Percentiles rank a stretch among this genome's conserved stretches.
Evolutionary conservation across 2,329 filamentous ascomycete genomes (phyloP).

Genomic region (Pseudocercospora fuligena): DNA sequence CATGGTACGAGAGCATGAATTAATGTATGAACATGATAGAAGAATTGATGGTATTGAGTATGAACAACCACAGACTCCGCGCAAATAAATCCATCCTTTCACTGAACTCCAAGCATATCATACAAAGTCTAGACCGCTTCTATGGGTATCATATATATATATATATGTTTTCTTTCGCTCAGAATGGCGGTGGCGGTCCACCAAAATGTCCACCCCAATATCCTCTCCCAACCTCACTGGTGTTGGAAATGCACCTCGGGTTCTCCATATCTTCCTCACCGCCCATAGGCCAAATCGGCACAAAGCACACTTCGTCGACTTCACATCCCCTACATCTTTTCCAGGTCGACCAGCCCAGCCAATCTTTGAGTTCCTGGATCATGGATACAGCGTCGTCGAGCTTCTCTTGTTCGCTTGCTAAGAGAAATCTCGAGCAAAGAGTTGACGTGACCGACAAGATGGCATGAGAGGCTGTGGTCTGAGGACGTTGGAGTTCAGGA

Average conservation of each 20-base stretch:
- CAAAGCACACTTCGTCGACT: conserved; percentile 61
- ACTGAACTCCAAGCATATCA: not conserved
- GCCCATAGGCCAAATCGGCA: conserved; percentile 70
- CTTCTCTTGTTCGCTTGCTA: conserved; percentile 24
- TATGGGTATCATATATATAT: not conserved
- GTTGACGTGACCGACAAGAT: conserved; percentile 38
- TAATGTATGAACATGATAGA: not conserved
- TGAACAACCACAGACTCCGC: not conserved
- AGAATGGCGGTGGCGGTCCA: not conserved
- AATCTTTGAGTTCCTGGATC: conserved; percentile 51
- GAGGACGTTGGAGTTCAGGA: conserved; percentile 25
- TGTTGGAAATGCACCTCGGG: conserved; percentile 50
- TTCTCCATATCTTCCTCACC: conserved; percentile 58
- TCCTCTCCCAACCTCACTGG: conserved; percentile 23
- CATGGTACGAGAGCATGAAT: not conserved
- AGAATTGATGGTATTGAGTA: not conserved
- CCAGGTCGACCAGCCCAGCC: conserved; percentile 65
- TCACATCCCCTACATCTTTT: conserved; percentile 61
- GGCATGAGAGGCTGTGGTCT: conserved; percentile 38
- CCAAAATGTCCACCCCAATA: conserved; percentile 31
- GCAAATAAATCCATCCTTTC: not conserved
- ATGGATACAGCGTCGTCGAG: conserved; percentile 37
- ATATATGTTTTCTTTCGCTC: no score
- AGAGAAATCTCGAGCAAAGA: conserved; percentile 44
- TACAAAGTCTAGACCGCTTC: not conserved